Base-by-base conservation (phyloP, 352 stramenopile species). In the Pilasporangium apinafurcum region DNA sequence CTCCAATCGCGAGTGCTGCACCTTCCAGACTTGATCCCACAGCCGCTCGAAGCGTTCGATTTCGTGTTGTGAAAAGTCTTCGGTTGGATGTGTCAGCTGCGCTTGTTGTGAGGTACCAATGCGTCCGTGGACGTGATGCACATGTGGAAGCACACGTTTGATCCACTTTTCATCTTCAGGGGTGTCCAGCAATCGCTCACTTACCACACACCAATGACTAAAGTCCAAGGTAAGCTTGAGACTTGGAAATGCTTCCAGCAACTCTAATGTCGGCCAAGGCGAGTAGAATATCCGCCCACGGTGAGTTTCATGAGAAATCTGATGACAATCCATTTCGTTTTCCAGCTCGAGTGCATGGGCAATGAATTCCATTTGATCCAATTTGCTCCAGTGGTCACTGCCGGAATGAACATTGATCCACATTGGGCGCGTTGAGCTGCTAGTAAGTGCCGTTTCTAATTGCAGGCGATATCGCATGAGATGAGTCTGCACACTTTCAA, bases 161-260 rank as follows among this genome's bases (percentile, higher is more conserved):
- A 83, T 42, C 51, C 67, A 76, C 22, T 53, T 27, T 17, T 74
- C 21, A 36, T 87, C 75, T 26, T 66, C 21, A 4, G 43, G 31
- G 1, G 60, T 60, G 34, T 85, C 69, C n/a, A 87, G 44, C 32
- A 82, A 43, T 1, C 75, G 59, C 51, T 87, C 75, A 3, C 63
- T 65, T 30, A 71, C 71, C 17, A 87, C 48, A 21, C 57, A 67
- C 75, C 75, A 87, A 47, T 85, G 75, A 33, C 69, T 85, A 29
- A 80, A 68, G 60, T 87, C 75, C 36, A 87, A 36, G 37, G 71
- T 87, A 47, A 85, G 75, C 34, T 79, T 76, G 22, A 87, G 51
- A 18, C 51, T 64, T 14, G 75, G 75, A 37, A 83, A 81, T 51
- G 65, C 56, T 13, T 81, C 66, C 20, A 87, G 49, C 42, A 85